phyloP scores from a whole-genome alignment of 495 filamentous ascomycete species.

The Xylaria sp. region DNA sequence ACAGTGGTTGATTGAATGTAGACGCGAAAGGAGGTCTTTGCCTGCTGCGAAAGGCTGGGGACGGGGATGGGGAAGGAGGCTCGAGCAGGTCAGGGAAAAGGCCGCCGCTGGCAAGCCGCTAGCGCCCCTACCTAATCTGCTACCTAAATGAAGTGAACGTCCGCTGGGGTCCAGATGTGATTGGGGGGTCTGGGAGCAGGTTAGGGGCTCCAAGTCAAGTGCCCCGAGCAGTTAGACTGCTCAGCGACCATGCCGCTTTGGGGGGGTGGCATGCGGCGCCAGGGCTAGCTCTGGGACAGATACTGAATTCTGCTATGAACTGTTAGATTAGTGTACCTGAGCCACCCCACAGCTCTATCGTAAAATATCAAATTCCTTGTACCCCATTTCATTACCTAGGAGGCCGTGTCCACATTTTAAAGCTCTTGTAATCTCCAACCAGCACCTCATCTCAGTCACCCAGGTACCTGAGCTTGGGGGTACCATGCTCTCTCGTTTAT shows the following conservation, averaged over 20 bases:
- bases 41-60: constrained; percentile 30
- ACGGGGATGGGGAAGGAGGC: constrained; percentile 31
- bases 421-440: constrained; percentile 26
- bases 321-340: background rate
- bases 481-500: background rate
- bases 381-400: constrained; percentile 13
- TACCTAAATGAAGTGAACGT: constrained; percentile 29
- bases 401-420: constrained; percentile 21
- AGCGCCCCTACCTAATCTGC: constrained; percentile 30
- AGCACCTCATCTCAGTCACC: constrained; percentile 18
- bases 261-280: constrained; percentile 19
- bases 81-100: constrained; percentile 30
- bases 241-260: constrained; percentile 1
- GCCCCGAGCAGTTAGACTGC: constrained; percentile 8
- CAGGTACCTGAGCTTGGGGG: background rate
- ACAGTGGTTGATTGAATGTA: constrained; percentile 20
- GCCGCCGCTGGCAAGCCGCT: constrained; percentile 29
- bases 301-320: background rate
- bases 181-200: constrained; percentile 19
- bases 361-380: background rate
- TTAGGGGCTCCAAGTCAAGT: constrained; percentile 10
- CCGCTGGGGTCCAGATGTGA: constrained; percentile 19
- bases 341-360: background rate
- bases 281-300: constrained; percentile 9
- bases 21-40: constrained; percentile 33